Base-by-base conservation (phyloP, 1,284 basidiomycete genomes). In the Cystobasidium sp. region DNA sequence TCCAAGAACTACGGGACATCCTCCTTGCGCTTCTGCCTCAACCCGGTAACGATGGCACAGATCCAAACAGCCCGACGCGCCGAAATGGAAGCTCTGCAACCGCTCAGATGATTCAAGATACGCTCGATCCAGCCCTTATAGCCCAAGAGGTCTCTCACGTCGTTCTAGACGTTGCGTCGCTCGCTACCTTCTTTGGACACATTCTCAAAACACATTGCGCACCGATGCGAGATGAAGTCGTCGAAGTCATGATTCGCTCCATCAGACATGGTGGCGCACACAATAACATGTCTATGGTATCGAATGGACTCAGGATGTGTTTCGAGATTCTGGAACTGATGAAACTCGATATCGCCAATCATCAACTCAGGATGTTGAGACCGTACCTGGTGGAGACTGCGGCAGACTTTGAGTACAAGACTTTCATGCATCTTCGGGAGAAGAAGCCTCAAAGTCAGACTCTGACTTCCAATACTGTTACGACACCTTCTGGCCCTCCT, bases 271-370 rank as follows among this genome's bases (percentile, higher is more conserved):
- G 81, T 37, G 87, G 87, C 85, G 83, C 78, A 86, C 87, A 75
- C 8, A 65, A 75, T 63, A 62, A 75, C 37, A 75, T 68, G 67
- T 84, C 85, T 47, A 88, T 90, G 78, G 88, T 92, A 37, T 88
- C 93, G 69, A 86, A 85, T 73, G 92, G 91, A 12, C 86, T 96
- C 75, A 86, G 91, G 74, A 87, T 90, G 85, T 94, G 92, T 84
- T 89, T 97, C 81, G 93, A 95, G 82, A 90, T 96, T 75, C 85
- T 95, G 68, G 94, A 97, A 84, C 86, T 94, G 78, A 96, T 97
- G 94, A 95, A 95, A 85, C 86, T 97, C 79, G 94, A 97, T 82
- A 93, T 96, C 78, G 93, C 94, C 51, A 97, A 97, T 81, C 94
- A 96, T 83, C 94, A 96, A 84, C 87, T 96, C 22, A 90, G 94